These are phyloP conservation scores for Plasmodium gallinaceum DNA, from an alignment of 169 alveolate species.

Conservation along the genomic window DNA sequence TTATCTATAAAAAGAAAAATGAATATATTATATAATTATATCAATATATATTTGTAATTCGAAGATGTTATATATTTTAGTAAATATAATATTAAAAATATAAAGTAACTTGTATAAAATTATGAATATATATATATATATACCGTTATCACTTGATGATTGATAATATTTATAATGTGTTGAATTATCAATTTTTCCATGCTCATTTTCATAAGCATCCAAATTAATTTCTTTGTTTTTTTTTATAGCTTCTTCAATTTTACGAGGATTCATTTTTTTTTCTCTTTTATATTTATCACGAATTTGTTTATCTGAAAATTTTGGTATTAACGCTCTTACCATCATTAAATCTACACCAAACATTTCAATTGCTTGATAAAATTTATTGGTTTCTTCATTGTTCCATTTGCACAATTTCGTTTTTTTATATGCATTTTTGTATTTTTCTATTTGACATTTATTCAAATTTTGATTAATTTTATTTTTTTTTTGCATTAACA, in stretches of 20 bases:
- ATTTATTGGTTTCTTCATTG: slow-evolving; percentile 81
- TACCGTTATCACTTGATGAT: slow-evolving; percentile 77
- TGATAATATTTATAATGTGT: slow-evolving; percentile 79
- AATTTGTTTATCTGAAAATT: slow-evolving; percentile 83
- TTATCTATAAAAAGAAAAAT: slow-evolving; percentile 26
- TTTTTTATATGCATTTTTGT: slow-evolving; percentile 82
- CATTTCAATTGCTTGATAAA: slow-evolving; percentile 83
- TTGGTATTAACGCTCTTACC: slow-evolving; percentile 84
- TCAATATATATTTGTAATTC: background rate
- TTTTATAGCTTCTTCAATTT: slow-evolving; percentile 79
- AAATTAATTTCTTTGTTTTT: slow-evolving; percentile 78
- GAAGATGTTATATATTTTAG: background rate
- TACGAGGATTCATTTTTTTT: slow-evolving; percentile 81
- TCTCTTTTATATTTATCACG: slow-evolving; percentile 85
- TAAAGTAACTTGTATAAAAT: background rate
- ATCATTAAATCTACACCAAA: slow-evolving; percentile 85
- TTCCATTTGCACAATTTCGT: slow-evolving; percentile 82
- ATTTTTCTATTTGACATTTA: slow-evolving; percentile 65
- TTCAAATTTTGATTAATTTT: slow-evolving; percentile 34
- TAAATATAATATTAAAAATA: background rate
- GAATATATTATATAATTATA: background rate
- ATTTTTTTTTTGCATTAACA: slow-evolving; percentile 33
- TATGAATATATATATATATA: slow-evolving; percentile 24
- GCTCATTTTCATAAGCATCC: slow-evolving; percentile 81
- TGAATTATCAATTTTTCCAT: slow-evolving; percentile 84